Evolutionary conservation across 345 rosid species (phyloP).

Genomic region (Trapa incisa): DNA sequence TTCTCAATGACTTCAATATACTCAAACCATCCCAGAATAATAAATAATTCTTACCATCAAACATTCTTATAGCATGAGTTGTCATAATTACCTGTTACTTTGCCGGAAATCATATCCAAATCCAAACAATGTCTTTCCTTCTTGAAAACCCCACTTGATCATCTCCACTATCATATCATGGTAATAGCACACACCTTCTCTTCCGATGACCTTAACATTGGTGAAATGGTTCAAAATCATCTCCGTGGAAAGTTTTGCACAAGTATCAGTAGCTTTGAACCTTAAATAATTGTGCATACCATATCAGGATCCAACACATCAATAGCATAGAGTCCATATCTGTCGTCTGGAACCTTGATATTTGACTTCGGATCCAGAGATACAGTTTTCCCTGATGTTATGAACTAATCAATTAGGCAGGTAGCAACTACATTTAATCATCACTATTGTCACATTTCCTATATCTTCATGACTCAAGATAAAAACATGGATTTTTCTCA

Average conservation of each 20-base stretch:
- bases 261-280: too few relatives aligned
- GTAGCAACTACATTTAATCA: neutral
- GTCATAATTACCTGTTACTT: constrained; percentile 63
- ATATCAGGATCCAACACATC: constrained; percentile 93
- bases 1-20: neutral
- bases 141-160: constrained; percentile 90
- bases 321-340: constrained; percentile 75
- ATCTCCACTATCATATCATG: constrained; percentile 94
- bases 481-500: neutral
- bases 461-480: neutral
- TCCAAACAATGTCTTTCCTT: constrained; percentile 87
- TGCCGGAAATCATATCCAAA: constrained; percentile 97
- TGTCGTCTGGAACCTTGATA: constrained; percentile 75
- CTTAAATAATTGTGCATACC: constrained; percentile 27
- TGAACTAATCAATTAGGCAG: neutral
- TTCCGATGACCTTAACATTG: constrained; percentile 56
- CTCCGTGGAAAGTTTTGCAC: neutral
- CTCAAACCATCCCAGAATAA: neutral
- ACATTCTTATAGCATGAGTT: neutral
- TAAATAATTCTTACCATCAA: neutral
- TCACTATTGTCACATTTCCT: neutral
- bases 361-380: constrained; percentile 55
- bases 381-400: constrained; percentile 53
- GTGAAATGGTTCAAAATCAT: neutral
- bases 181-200: constrained; percentile 71